These are phyloP conservation scores for Osmozyma mogii DNA, from an alignment of 805 yeast genomes.

Conservation along the genomic window DNA sequence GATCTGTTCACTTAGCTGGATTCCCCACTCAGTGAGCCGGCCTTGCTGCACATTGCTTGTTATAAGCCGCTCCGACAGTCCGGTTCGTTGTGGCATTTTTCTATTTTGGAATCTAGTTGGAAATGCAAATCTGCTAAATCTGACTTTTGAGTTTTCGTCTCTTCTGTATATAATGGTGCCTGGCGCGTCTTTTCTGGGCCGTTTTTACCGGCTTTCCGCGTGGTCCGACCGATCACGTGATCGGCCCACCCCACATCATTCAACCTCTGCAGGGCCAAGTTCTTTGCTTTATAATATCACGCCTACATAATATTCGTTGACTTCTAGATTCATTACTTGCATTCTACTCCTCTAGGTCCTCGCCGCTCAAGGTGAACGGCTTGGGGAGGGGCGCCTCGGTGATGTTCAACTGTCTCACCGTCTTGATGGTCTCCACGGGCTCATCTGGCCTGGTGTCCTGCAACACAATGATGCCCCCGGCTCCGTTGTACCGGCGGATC, in stretches of 20 bases:
- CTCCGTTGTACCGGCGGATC: conserved; percentile 64
- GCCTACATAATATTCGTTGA: neutral
- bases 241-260: too few species aligned
- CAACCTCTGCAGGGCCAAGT: too few species aligned
- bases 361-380: conserved; percentile 56
- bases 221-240: too few species aligned
- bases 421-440: conserved; percentile 62
- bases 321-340: conserved; percentile 4
- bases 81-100: too few species aligned
- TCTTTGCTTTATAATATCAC: neutral
- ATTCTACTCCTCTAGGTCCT: conserved; percentile 37
- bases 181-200: too few species aligned
- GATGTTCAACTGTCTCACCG: conserved; percentile 70
- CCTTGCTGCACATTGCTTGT: neutral
- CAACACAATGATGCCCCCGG: conserved; percentile 66
- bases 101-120: too few species aligned
- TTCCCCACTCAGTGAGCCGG: conserved; percentile 2
- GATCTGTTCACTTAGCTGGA: conserved; percentile 2
- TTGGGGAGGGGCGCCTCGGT: conserved; percentile 70
- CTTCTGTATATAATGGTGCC: too few species aligned
- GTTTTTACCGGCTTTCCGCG: too few species aligned
- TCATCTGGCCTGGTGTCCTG: conserved; percentile 56
- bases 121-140: too few species aligned
- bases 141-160: too few species aligned
- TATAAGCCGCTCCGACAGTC: neutral